Evolutionary conservation across 108 stramenopile species (phyloP).

Genomic region (Asterionellopsis glacialis): DNA sequence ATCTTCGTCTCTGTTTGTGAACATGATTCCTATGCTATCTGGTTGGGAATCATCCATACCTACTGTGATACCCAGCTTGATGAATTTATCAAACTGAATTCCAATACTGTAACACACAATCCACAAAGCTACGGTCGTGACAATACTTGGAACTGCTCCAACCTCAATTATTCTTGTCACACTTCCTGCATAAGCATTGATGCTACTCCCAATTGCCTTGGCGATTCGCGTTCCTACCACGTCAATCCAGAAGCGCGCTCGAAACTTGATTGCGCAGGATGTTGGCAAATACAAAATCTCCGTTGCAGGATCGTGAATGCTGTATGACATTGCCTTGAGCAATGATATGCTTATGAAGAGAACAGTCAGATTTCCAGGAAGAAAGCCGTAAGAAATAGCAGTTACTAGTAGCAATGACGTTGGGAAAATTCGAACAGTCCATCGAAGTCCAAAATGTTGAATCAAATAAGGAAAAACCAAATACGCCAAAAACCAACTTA

Average conservation of each 20-base stretch:
- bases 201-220: slow-evolving; percentile 75
- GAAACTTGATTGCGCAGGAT: slow-evolving; percentile 78
- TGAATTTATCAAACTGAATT: slow-evolving; percentile 57
- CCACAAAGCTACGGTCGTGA: slow-evolving; percentile 64
- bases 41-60: slow-evolving; percentile 17
- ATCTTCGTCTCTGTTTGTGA: background rate
- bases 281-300: slow-evolving; percentile 92
- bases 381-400: slow-evolving; percentile 62
- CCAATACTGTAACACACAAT: slow-evolving; percentile 69
- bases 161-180: slow-evolving; percentile 66
- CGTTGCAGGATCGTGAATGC: slow-evolving; percentile 89
- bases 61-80: slow-evolving; percentile 53
- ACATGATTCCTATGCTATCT: too few species aligned
- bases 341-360: slow-evolving; percentile 77
- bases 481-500: slow-evolving; percentile 74
- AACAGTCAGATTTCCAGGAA: slow-evolving; percentile 72
- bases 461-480: slow-evolving; percentile 81
- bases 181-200: slow-evolving; percentile 69
- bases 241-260: slow-evolving; percentile 89
- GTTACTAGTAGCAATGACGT: slow-evolving; percentile 68
- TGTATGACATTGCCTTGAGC: slow-evolving; percentile 91
- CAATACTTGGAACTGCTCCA: slow-evolving; percentile 64
- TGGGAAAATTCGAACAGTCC: slow-evolving; percentile 82
- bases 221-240: slow-evolving; percentile 82
- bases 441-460: slow-evolving; percentile 59